These are phyloP conservation scores for Ramularia collo-cygni DNA, from an alignment of 2,329 filamentous ascomycete species.

Conservation along the genomic window DNA sequence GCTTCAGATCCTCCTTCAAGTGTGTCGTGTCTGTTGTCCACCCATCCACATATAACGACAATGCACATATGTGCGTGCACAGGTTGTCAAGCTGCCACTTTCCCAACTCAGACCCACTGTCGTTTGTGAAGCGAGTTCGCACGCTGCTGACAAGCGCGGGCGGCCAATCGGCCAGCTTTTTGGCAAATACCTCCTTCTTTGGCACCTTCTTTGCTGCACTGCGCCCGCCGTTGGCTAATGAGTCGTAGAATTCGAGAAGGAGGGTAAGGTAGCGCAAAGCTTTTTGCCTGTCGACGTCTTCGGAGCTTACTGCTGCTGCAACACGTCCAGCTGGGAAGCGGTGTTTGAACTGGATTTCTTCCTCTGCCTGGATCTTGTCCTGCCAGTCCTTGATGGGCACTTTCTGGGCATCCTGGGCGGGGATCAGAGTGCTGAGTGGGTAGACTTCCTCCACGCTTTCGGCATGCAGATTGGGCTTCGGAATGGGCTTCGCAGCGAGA, in stretches of 20 bases:
- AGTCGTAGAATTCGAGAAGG: conserved; percentile 42
- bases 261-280: conserved; percentile 43
- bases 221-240: conserved; percentile 28
- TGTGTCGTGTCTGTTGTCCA: conserved; percentile 65
- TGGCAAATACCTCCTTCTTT: conserved; percentile 54
- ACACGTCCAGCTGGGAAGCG: conserved; percentile 61
- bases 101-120: conserved; percentile 53
- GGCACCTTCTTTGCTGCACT: conserved; percentile 46
- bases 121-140: conserved; percentile 58
- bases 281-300: conserved; percentile 41
- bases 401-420: conserved; percentile 57
- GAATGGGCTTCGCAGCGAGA: conserved; percentile 65
- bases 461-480: conserved; percentile 61
- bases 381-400: conserved; percentile 70
- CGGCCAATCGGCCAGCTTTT: conserved; percentile 49
- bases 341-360: conserved; percentile 52
- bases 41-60: conserved; percentile 65
- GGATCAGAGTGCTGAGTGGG: conserved; percentile 58
- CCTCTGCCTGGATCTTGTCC: conserved; percentile 53
- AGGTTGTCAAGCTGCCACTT: conserved; percentile 67
- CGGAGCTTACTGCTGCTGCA: conserved; percentile 49
- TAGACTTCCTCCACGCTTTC: conserved; percentile 67
- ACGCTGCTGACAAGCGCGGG: conserved; percentile 60
- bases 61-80: conserved; percentile 64
- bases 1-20: conserved; percentile 62